Evolutionary conservation across 164 flowering plant species (phyloP).

Genomic region (Berberis vulgaris): DNA sequence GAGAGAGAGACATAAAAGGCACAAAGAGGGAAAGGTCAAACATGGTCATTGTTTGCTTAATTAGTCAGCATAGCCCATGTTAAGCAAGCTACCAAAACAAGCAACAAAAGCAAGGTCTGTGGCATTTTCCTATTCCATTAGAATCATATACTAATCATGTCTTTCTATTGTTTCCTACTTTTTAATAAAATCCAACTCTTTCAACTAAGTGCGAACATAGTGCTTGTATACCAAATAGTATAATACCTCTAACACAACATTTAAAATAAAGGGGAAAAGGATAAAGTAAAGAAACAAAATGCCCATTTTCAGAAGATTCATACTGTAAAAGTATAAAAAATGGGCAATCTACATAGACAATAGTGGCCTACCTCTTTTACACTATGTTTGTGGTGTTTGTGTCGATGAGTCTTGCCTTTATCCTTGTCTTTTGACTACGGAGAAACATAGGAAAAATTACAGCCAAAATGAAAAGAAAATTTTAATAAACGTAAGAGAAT

Average conservation of each 20-base stretch:
- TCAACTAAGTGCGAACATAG: too few relatives aligned
- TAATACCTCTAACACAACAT: too few relatives aligned
- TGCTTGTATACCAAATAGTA: too few relatives aligned
- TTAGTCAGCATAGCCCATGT: too few relatives aligned
- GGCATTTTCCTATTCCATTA: neutral
- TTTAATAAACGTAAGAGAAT: neutral
- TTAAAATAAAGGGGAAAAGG: too few relatives aligned
- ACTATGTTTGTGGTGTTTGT: conserved; percentile 56
- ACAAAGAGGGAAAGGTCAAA: too few relatives aligned
- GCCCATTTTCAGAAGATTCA: neutral
- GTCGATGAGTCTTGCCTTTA: conserved; percentile 50
- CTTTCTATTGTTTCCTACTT: neutral
- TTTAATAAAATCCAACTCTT: too few relatives aligned
- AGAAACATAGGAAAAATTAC: conserved; percentile 1
- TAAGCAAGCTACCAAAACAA: neutral
- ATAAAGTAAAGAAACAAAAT: too few relatives aligned
- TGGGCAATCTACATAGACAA: neutral
- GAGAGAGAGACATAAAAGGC: too few relatives aligned
- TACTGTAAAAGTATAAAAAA: neutral
- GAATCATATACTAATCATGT: neutral
- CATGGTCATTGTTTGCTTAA: too few relatives aligned
- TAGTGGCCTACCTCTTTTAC: conserved; percentile 68
- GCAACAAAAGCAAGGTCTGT: neutral
- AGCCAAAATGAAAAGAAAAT: neutral
- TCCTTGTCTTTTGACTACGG: conserved; percentile 60